Evolutionary conservation across 768 basidiomycete species (phyloP).

Genomic region (Lepiota brunneoincarnata): DNA sequence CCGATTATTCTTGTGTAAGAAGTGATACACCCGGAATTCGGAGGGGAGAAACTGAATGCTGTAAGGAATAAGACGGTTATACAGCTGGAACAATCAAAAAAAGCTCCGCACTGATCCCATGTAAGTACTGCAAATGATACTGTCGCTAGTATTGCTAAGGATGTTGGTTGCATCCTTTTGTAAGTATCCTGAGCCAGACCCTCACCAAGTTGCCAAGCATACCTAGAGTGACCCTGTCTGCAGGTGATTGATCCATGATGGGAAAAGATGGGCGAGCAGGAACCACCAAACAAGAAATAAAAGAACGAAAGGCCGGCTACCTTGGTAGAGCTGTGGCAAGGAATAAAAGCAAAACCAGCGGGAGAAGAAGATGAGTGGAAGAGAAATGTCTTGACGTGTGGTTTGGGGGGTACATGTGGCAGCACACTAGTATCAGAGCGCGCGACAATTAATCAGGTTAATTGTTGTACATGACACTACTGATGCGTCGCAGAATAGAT

Average conservation of each 20-base stretch:
- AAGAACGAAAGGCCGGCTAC: not conserved
- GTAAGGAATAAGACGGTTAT: not conserved
- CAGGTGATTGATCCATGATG: not conserved
- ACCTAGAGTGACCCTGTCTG: constrained; percentile 2
- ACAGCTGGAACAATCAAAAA: not conserved
- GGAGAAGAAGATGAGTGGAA: not conserved
- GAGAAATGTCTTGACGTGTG: not conserved
- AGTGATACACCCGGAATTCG: constrained; percentile 25
- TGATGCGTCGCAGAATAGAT: not conserved
- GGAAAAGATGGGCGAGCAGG: not conserved
- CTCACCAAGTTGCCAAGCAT: no score
- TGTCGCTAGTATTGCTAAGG: not conserved
- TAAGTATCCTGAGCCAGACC: not conserved
- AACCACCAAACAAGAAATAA: not conserved
- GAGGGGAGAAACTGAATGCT: constrained; percentile 18
- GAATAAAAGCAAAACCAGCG: not conserved
- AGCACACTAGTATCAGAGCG: not conserved
- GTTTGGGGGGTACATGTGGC: not conserved
- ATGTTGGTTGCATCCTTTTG: not conserved
- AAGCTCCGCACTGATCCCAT: constrained; percentile 1
- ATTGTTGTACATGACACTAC: not conserved
- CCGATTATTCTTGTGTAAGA: constrained; percentile 20
- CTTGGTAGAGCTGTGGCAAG: not conserved
- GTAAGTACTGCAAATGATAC: constrained; percentile 5
- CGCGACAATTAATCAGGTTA: not conserved